Evolutionary conservation across 2,329 filamentous ascomycete species (phyloP), one percentile per base, ranked within the genome.

Genomic region (Aspergillus piperis): DNA sequence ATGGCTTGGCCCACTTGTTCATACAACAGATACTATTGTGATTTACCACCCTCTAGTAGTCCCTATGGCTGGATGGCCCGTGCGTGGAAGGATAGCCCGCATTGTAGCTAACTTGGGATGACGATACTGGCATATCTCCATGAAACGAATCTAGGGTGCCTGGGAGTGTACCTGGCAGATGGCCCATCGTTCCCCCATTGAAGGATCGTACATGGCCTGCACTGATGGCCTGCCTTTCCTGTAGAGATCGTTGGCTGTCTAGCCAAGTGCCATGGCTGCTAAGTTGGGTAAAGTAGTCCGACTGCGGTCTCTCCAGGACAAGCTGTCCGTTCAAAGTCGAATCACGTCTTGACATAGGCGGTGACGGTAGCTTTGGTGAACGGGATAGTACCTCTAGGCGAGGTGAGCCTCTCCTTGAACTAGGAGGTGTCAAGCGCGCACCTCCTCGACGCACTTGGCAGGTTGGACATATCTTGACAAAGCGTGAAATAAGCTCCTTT

Each of bases 401-500:
- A 8, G 75, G 75, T n/a, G 76, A 78, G 58, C 70, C 66, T 67
- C 70, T 71, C 49, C 74, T 73, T 23, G 77, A 79, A 62, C 71
- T 76, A 23, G 77, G 76, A 19, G 77, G 76, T 21, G 77, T 78
- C 48, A 77, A 62, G 10, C 75, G 76, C 41, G 76, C 71, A 48
- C 75, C 77, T 19, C 78, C 78, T 49, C 80, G 73, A 50, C 80
- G 78, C 19, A 81, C 77, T 65, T 80, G 79, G 61, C 80, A 82
- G 17, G 79, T 82, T 51, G 80, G 80, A 52, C 80, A 82, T 54
- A 81, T 78, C 64, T 81, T 81, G 56, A 82, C 80, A 61, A 82
- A 82, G 42, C 80, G 79, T 32, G 80, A 81, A 63, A 82, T 82
- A 38, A 82, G 70, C 63, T 82, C 80, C 66, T 82, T 82, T 3